Evolutionary conservation across 352 stramenopile species (phyloP).

Genomic region (Phytophthora cactorum): DNA sequence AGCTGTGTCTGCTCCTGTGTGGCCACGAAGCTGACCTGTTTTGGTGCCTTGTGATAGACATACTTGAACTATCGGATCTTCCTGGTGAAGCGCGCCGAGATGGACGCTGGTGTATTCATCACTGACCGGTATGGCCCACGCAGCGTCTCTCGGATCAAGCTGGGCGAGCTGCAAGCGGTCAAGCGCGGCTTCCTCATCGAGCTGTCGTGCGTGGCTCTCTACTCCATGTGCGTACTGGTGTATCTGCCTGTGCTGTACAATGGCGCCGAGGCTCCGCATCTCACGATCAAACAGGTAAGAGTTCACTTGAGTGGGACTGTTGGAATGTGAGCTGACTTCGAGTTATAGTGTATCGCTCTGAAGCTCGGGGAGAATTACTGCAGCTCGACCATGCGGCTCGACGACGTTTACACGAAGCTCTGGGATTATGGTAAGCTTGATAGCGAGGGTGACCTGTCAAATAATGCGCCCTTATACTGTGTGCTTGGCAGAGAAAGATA

Average conservation of each 20-base stretch:
- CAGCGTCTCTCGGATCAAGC: constrained; percentile 52
- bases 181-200: constrained; percentile 62
- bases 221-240: constrained; percentile 55
- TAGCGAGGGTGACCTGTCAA: not conserved
- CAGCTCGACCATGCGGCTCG: constrained; percentile 47
- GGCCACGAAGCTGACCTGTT: not conserved
- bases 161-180: constrained; percentile 46
- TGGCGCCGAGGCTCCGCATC: constrained; percentile 35
- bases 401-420: constrained; percentile 54
- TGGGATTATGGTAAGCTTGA: constrained; percentile 58
- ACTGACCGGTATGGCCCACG: constrained; percentile 55
- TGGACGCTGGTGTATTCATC: constrained; percentile 65
- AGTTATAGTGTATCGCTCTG: constrained; percentile 45
- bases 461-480: not conserved
- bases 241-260: constrained; percentile 64
- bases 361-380: constrained; percentile 63
- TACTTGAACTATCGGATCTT: constrained; percentile 69
- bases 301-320: not conserved
- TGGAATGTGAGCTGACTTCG: constrained; percentile 3
- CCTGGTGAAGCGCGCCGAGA: constrained; percentile 57
- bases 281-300: constrained; percentile 45
- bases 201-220: constrained; percentile 51
- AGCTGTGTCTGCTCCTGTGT: not conserved
- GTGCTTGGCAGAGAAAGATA: constrained; percentile 40
- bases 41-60: constrained; percentile 34